Evolutionary conservation across 306 rosid species (phyloP).

Genomic region (Vigna trinervia): DNA sequence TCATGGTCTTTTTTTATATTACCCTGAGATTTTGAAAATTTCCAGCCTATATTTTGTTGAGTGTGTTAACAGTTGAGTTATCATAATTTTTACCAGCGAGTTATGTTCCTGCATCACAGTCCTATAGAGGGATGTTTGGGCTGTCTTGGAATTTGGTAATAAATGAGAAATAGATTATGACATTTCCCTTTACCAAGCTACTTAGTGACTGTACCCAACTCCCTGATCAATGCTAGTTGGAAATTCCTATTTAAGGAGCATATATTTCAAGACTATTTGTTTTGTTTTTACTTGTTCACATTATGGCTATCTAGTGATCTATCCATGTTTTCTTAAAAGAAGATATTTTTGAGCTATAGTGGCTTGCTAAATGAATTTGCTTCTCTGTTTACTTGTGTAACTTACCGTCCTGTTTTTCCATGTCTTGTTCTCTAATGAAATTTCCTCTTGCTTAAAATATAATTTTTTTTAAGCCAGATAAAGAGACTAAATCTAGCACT

Average conservation of each 20-base stretch:
- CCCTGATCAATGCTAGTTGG: slow-evolving; percentile 5
- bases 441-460: not conserved
- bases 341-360: not conserved
- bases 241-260: not conserved
- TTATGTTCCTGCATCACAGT: not conserved
- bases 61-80: not conserved
- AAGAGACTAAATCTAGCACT: slow-evolving; percentile 12
- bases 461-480: slow-evolving; percentile 4
- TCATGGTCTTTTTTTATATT: not conserved
- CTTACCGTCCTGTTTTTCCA: slow-evolving; percentile 18
- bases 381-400: not conserved
- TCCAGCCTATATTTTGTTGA: not conserved
- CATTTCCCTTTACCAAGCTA: not conserved
- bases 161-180: not conserved
- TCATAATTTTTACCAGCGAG: not conserved
- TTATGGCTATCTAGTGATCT: not conserved
- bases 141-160: not conserved
- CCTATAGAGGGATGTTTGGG: not conserved
- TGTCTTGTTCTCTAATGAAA: not conserved
- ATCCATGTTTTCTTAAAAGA: too few species aligned
- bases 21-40: not conserved
- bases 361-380: not conserved
- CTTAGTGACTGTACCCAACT: not conserved
- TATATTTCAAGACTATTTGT: not conserved
- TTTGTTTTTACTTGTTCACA: not conserved